phyloP scores from a whole-genome alignment of 805 yeast species.

The Starmerella floricola region DNA sequence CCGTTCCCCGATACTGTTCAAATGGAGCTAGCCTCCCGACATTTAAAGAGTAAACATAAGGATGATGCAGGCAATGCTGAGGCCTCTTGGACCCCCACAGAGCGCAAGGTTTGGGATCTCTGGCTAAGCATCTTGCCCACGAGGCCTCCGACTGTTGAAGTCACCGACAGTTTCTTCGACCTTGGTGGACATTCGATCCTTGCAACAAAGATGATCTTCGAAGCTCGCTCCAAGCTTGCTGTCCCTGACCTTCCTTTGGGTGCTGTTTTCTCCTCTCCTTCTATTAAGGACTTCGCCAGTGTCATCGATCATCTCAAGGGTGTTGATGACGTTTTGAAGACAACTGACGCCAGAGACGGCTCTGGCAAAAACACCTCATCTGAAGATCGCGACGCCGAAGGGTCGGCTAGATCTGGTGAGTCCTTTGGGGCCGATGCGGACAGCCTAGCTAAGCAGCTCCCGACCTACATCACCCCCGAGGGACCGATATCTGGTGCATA shows the following conservation, averaged over 20 bases:
- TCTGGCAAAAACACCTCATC: conserved; percentile 24
- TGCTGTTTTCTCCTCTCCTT: conserved; percentile 78
- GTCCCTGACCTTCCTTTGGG: conserved; percentile 76
- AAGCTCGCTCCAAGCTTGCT: conserved; percentile 62
- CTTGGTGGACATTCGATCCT: conserved; percentile 95
- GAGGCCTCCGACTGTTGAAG: conserved; percentile 63
- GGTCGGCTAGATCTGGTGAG: too few species aligned
- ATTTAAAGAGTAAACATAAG: conserved; percentile 24
- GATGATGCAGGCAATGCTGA: conserved; percentile 31
- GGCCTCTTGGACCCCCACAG: conserved; percentile 45
- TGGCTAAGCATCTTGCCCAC: conserved; percentile 83
- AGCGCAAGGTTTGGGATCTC: conserved; percentile 58
- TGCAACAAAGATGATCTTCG: conserved; percentile 94
- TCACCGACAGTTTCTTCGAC: conserved; percentile 86
- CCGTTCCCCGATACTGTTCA: conserved; percentile 91
- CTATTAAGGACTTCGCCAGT: conserved; percentile 63
- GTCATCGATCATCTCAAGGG: conserved; percentile 50
- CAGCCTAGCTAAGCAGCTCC: conserved; percentile 32
- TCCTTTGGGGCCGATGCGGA: conserved; percentile 70
- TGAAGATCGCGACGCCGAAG: too few species aligned
- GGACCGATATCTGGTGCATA: conserved; percentile 28
- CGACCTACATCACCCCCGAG: conserved; percentile 40
- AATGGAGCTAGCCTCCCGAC: conserved; percentile 58
- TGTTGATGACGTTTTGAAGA: conserved; percentile 27
- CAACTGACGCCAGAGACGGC: conserved; percentile 20